Conservation (phyloP, 78 protist species). For the Dictyostelium intermedium region DNA sequence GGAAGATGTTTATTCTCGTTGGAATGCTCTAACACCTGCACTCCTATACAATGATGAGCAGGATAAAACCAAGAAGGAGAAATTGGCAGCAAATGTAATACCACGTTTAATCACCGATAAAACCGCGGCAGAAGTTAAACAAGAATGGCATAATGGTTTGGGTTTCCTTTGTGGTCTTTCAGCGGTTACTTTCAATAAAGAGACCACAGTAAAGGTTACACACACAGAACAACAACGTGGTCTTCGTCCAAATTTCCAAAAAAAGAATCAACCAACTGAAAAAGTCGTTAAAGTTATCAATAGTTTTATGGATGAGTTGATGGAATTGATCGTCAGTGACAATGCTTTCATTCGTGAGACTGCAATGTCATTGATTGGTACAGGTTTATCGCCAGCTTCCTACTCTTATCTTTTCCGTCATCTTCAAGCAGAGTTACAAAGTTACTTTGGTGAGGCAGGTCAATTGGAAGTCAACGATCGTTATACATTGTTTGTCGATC, state of each 20-base stretch:
- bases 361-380: constrained; percentile 34
- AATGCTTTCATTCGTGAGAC: constrained; percentile 67
- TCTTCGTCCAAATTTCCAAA: constrained; percentile 32
- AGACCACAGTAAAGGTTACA: constrained; percentile 7
- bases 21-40: constrained; percentile 52
- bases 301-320: constrained; percentile 38
- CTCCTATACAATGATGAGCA: constrained; percentile 19
- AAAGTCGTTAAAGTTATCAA: constrained; percentile 42
- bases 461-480: constrained; percentile 34
- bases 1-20: constrained; percentile 73
- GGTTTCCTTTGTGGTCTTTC: constrained; percentile 78
- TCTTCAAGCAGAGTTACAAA: constrained; percentile 22
- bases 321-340: constrained; percentile 67
- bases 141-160: constrained; percentile 66
- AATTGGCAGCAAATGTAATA: background rate
- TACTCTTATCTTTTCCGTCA: constrained; percentile 53
- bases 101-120: constrained; percentile 13
- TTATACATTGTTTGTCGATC: constrained; percentile 67
- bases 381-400: constrained; percentile 53
- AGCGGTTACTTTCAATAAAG: constrained; percentile 48
- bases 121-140: constrained; percentile 34
- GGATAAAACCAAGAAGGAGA: constrained; percentile 1
- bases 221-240: background rate
- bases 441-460: constrained; percentile 50
- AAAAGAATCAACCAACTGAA: constrained; percentile 16